Percentiles rank a stretch among this genome's conserved stretches.
These are phyloP conservation scores for Fusarium poae DNA, from an alignment of 2,329 filamentous ascomycete species.

Conservation along the genomic window DNA sequence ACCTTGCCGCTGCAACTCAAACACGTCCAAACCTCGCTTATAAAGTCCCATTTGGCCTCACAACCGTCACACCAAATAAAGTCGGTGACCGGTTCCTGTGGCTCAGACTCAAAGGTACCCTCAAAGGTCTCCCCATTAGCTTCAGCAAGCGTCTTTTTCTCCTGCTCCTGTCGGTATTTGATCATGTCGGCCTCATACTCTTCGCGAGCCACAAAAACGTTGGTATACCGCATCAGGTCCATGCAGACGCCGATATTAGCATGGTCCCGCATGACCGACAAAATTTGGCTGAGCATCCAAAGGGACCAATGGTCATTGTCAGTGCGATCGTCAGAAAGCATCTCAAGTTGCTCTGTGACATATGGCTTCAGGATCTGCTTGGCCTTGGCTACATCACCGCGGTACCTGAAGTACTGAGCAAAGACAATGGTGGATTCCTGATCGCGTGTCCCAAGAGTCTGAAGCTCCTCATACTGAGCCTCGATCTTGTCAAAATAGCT, in stretches of 20 bases:
- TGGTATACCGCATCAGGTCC: neutral
- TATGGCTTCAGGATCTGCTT: neutral
- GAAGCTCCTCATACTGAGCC: neutral
- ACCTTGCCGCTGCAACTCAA: neutral
- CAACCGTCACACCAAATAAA: neutral
- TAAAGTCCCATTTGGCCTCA: neutral
- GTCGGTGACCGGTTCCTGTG: neutral
- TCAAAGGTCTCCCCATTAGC: neutral
- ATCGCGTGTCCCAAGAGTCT: neutral
- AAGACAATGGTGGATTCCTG: neutral
- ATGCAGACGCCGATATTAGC: neutral
- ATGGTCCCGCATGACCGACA: slow-evolving; percentile 7
- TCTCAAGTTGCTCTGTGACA: slow-evolving; percentile 3
- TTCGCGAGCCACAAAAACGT: accelerated
- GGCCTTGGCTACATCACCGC: neutral
- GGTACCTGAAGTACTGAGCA: neutral
- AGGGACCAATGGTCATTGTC: neutral
- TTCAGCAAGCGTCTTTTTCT: neutral
- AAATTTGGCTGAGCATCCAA: neutral
- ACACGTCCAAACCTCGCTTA: slow-evolving; percentile 6
- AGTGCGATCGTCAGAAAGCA: slow-evolving; percentile 1
- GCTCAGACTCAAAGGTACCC: neutral
- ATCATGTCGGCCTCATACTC: neutral
- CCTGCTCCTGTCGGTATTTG: neutral
- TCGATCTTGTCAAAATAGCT: neutral